Evolutionary conservation across 352 stramenopile genomes (phyloP).

Genomic region (Hyaloperonospora brassicae): DNA sequence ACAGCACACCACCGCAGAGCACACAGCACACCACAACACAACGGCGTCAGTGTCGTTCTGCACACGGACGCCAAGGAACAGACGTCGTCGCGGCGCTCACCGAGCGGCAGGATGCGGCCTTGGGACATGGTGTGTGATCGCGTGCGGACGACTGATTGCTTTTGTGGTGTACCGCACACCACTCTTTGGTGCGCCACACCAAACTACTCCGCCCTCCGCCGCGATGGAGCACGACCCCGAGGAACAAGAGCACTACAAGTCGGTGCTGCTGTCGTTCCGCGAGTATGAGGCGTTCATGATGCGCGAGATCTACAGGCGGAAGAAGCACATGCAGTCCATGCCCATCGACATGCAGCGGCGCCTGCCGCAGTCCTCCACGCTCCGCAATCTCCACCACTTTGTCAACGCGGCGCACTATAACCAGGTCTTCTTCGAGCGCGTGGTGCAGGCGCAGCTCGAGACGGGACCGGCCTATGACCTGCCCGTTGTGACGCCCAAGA

Average conservation of each 20-base stretch:
- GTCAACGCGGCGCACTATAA: constrained; percentile 76
- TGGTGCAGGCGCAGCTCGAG: constrained; percentile 67
- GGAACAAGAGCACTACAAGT: constrained; percentile 77
- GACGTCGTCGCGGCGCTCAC: constrained; percentile 25
- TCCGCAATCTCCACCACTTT: constrained; percentile 74
- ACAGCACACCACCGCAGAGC: neutral
- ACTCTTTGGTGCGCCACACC: neutral
- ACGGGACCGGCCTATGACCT: constrained; percentile 46
- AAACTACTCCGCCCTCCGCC: neutral
- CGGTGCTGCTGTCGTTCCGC: constrained; percentile 78
- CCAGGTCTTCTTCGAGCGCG: constrained; percentile 67
- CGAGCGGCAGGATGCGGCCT: constrained; percentile 71
- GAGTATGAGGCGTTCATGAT: constrained; percentile 80
- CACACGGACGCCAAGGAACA: too few species aligned
- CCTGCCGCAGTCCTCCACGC: constrained; percentile 57
- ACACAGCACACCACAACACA: too few species aligned
- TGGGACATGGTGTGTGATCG: constrained; percentile 37
- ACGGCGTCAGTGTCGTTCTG: too few species aligned
- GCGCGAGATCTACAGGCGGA: constrained; percentile 76
- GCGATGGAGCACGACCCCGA: constrained; percentile 53
- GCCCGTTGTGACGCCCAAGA: constrained; percentile 47
- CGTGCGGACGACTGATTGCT: too few species aligned
- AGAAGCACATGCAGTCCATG: constrained; percentile 73
- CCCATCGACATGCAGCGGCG: constrained; percentile 65
- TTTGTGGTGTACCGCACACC: too few species aligned